These are phyloP conservation scores for Ophiocordyceps sinensis DNA, from an alignment of 2,329 filamentous ascomycete genomes.

Conservation along the genomic window DNA sequence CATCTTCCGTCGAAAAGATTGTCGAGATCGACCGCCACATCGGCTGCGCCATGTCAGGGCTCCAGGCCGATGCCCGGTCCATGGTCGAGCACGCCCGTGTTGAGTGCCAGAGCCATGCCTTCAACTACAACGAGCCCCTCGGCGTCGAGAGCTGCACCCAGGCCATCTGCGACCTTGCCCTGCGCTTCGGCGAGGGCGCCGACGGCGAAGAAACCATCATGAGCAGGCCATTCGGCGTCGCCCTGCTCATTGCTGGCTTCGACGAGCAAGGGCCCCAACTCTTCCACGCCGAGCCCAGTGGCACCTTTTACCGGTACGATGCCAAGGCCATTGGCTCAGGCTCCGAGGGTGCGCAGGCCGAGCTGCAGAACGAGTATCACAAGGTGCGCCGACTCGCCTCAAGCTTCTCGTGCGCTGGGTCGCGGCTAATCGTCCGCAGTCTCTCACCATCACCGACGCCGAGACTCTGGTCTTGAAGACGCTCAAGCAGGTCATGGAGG, in stretches of 20 bases:
- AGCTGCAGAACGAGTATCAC: constrained; percentile 97
- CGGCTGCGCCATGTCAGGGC: constrained; percentile 94
- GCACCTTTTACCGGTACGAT: constrained; percentile 98
- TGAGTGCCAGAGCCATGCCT: constrained; percentile 91
- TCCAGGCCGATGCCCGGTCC: constrained; percentile 93
- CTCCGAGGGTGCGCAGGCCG: constrained; percentile 92
- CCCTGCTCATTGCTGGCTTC: constrained; percentile 88
- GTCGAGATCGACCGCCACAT: constrained; percentile 99
- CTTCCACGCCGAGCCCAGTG: constrained; percentile 95
- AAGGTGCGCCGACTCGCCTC: constrained; percentile 39
- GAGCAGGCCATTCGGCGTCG: constrained; percentile 93
- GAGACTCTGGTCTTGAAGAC: constrained; percentile 96
- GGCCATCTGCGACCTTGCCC: constrained; percentile 91
- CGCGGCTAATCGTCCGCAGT: constrained; percentile 28
- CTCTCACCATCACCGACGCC: constrained; percentile 79
- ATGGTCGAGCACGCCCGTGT: constrained; percentile 98
- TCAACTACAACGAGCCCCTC: constrained; percentile 94
- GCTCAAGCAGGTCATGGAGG: constrained; percentile 99
- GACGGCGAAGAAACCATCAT: constrained; percentile 98
- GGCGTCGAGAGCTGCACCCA: constrained; percentile 97
- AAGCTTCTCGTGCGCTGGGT: not conserved
- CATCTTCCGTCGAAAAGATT: constrained; percentile 97
- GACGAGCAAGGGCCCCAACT: constrained; percentile 94
- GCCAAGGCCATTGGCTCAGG: constrained; percentile 97
- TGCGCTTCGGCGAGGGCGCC: constrained; percentile 93